These are phyloP conservation scores for Alternaria incomplexa DNA, from an alignment of 2,329 filamentous ascomycete genomes.

Conservation along the genomic window DNA sequence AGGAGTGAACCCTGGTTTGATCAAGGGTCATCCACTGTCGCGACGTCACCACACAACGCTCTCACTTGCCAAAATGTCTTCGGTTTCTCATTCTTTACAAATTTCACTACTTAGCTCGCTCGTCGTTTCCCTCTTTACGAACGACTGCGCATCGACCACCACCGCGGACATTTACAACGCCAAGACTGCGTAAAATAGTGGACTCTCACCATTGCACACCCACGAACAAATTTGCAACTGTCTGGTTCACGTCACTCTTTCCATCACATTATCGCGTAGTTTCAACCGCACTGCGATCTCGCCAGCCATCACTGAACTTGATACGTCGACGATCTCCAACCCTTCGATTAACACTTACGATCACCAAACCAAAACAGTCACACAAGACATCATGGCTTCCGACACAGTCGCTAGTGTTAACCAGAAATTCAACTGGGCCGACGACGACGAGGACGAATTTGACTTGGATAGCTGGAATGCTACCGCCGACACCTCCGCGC, in stretches of 20 bases:
- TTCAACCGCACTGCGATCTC: background rate
- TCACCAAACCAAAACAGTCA: background rate
- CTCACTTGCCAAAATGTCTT: conserved; percentile 1
- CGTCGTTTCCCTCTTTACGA: background rate
- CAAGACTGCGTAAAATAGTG: background rate
- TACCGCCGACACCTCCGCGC: conserved; percentile 19
- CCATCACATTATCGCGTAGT: background rate
- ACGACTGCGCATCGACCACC: background rate
- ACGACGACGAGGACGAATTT: conserved; percentile 35
- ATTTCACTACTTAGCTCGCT: background rate
- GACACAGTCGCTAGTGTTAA: background rate
- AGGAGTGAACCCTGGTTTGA: conserved; percentile 1
- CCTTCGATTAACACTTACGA: background rate
- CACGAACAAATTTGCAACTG: background rate
- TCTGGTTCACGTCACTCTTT: background rate
- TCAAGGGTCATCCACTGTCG: background rate
- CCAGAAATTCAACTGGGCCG: conserved; percentile 24
- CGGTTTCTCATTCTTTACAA: background rate
- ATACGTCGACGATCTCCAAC: background rate
- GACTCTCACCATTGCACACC: background rate
- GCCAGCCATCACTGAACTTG: background rate
- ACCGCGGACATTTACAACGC: background rate
- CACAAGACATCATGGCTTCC: conserved; percentile 8
- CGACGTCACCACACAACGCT: background rate
- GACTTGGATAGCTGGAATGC: conserved; percentile 18